phyloP scores from a whole-genome alignment of 768 basidiomycete species.

The Leccinum ochraceum region DNA sequence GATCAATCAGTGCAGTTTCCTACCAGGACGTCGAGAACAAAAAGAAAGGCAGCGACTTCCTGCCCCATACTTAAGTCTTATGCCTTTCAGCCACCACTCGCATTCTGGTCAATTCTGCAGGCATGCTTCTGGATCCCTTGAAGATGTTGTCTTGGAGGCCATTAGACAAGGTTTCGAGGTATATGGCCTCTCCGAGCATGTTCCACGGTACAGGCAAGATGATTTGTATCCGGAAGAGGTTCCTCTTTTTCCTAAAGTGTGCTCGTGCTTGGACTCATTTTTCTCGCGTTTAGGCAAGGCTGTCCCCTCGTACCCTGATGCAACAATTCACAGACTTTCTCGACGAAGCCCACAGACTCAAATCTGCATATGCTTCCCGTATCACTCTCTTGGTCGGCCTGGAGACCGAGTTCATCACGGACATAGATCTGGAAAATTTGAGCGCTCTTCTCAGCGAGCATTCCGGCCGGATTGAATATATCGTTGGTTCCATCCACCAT shows the following conservation, averaged over 20 bases:
- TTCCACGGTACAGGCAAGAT: constrained; percentile 75
- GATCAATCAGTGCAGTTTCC: constrained; percentile 1
- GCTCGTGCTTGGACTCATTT: constrained; percentile 14
- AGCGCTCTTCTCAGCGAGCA: constrained; percentile 50
- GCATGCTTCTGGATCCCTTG: constrained; percentile 79
- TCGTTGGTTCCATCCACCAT: constrained; percentile 94
- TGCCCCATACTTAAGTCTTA: constrained; percentile 19
- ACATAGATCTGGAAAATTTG: constrained; percentile 61
- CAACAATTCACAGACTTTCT: constrained; percentile 75
- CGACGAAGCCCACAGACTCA: constrained; percentile 76
- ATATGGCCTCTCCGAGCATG: constrained; percentile 91
- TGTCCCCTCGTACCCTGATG: constrained; percentile 52
- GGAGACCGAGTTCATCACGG: constrained; percentile 89
- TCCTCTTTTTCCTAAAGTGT: constrained; percentile 17
- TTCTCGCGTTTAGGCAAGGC: constrained; percentile 46
- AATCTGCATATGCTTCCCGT: constrained; percentile 53
- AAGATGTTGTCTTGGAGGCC: constrained; percentile 81
- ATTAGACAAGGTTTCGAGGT: constrained; percentile 75
- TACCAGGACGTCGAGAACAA: neutral
- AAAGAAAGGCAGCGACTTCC: constrained; percentile 3
- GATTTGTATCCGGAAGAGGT: constrained; percentile 99
- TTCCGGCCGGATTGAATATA: constrained; percentile 67
- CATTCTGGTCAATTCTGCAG: constrained; percentile 95
- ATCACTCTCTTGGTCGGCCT: constrained; percentile 85
- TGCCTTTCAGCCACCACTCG: constrained; percentile 82